These are phyloP conservation scores for Plasmodium berghei DNA, from an alignment of 169 alveolate genomes.

Conservation along the genomic window DNA sequence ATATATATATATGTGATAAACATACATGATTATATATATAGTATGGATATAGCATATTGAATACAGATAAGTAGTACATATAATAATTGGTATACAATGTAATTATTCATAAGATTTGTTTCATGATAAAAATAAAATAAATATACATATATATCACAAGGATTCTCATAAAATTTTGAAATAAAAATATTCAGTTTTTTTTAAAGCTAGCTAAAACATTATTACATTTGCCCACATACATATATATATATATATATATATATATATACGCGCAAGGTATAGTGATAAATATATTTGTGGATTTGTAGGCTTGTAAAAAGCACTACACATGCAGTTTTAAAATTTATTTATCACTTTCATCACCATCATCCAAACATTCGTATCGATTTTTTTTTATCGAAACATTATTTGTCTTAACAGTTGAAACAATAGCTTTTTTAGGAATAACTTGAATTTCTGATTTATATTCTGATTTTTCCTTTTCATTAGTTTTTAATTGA, in stretches of 20 bases:
- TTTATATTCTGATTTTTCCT: slow-evolving; percentile 47
- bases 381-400: slow-evolving; percentile 67
- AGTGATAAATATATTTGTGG: not conserved
- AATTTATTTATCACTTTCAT: slow-evolving; percentile 56
- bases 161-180: too few species aligned
- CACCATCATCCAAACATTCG: slow-evolving; percentile 70
- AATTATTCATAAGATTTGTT: too few species aligned
- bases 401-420: slow-evolving; percentile 67
- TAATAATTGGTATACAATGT: too few species aligned
- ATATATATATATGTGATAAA: not conserved
- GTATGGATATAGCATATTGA: not conserved
- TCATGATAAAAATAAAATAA: not conserved
- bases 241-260: slow-evolving; percentile 4
- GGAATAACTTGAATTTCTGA: slow-evolving; percentile 57
- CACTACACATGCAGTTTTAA: not conserved
- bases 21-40: not conserved
- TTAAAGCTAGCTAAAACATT: not conserved
- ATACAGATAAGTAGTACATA: too few species aligned
- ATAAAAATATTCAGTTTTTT: too few species aligned
- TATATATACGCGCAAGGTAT: not conserved
- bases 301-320: not conserved
- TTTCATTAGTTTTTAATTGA: slow-evolving; percentile 25
- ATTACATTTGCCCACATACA: not conserved
- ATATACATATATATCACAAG: not conserved
- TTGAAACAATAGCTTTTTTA: slow-evolving; percentile 59